Percentiles rank a stretch among this genome's conserved stretches.
These are phyloP conservation scores for Komagataella populi DNA, from an alignment of 805 yeast genomes.

Conservation along the genomic window DNA sequence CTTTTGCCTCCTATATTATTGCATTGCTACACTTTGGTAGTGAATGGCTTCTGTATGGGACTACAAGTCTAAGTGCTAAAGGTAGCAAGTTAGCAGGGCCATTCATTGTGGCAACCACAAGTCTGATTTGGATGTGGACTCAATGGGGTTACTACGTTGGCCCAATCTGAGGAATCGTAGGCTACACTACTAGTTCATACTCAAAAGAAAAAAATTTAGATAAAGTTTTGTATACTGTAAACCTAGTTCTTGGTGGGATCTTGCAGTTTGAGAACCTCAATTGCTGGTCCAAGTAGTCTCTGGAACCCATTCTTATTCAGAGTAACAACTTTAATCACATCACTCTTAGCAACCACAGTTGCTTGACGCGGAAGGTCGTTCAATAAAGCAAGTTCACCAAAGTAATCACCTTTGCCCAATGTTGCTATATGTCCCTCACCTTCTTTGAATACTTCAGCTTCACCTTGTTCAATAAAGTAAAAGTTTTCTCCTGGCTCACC, in stretches of 20 bases:
- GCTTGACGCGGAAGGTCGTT: constrained; percentile 93
- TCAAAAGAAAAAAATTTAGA: background rate
- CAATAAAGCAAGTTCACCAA: constrained; percentile 90
- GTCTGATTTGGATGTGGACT: constrained; percentile 68
- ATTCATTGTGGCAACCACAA: constrained; percentile 59
- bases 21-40: constrained; percentile 75
- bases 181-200: background rate
- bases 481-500: constrained; percentile 79
- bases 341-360: constrained; percentile 64
- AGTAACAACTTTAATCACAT: constrained; percentile 74
- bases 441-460: constrained; percentile 57
- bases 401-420: constrained; percentile 75
- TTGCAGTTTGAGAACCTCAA: constrained; percentile 71
- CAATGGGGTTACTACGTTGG: constrained; percentile 51
- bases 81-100: constrained; percentile 91
- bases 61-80: constrained; percentile 32
- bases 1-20: constrained; percentile 66
- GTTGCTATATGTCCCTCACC: constrained; percentile 47
- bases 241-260: constrained; percentile 50
- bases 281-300: constrained; percentile 88
- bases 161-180: background rate
- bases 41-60: constrained; percentile 72
- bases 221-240: background rate
- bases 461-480: constrained; percentile 68
- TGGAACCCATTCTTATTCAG: constrained; percentile 88